phyloP scores from a whole-genome alignment of 495 filamentous ascomycete genomes.

The Rhypophila decipiens region DNA sequence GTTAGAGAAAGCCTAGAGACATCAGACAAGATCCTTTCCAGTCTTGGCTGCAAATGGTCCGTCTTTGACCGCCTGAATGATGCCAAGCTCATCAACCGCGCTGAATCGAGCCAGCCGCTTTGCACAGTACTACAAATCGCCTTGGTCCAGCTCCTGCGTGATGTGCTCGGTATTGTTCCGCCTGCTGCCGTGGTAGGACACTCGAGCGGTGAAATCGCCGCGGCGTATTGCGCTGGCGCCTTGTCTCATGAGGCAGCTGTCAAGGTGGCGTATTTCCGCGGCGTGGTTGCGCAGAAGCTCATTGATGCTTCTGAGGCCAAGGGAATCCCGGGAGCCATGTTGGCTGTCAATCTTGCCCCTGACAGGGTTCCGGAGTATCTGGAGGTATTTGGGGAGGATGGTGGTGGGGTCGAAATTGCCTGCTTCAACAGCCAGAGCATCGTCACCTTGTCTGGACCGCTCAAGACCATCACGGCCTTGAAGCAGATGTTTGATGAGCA shows the following conservation, averaged over 20 bases:
- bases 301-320: constrained; percentile 8
- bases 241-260: constrained; percentile 37
- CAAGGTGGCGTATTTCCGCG: constrained; percentile 39
- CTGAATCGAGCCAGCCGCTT: constrained; percentile 33
- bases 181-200: constrained; percentile 49
- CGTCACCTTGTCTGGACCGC: constrained; percentile 37
- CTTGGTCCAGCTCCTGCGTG: constrained; percentile 42
- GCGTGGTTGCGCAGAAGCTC: constrained; percentile 22
- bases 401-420: constrained; percentile 24
- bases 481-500: constrained; percentile 22
- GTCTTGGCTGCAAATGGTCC: constrained; percentile 11
- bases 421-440: constrained; percentile 45
- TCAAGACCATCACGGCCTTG: constrained; percentile 26
- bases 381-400: no score
- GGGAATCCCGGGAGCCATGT: constrained; percentile 34
- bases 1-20: no score
- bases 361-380: neutral
- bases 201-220: constrained; percentile 53
- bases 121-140: constrained; percentile 44
- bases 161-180: constrained; percentile 37
- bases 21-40: constrained; percentile 18
- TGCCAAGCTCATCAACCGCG: constrained; percentile 25
- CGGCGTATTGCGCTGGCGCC: constrained; percentile 30
- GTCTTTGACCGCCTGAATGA: constrained; percentile 16
- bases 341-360: constrained; percentile 32